Evolutionary conservation across 2,329 filamentous ascomycete species (phyloP), one percentile per base, ranked within the genome.

Genomic region (Pseudovirgaria hyperparasitica): DNA sequence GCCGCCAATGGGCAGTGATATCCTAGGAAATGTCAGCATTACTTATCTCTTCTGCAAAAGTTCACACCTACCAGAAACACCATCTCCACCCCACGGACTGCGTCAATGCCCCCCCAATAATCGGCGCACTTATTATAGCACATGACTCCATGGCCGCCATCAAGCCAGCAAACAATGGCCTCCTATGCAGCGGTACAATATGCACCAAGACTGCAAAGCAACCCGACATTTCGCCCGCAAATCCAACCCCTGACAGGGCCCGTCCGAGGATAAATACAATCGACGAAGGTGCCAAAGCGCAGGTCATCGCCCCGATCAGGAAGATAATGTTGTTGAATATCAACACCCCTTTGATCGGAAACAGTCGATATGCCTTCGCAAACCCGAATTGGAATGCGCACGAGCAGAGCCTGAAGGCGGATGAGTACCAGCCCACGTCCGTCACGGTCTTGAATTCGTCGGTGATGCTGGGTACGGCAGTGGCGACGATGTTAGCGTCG

Each of bases 301-400:
- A 72, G n/a, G 74, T 43, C 5, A 65, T 36, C 1, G 66, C 70
- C 2, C 70, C 70, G 5, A 70, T 11, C 39, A 72, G 67, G 34
- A 75, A 74, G 21, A 70, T 29, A 19, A 46, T 36, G 8, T 63
- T 47, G 2, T 54, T 45, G 6, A 38, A 25, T 5, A 63, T 31
- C 34, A 52, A 62, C 4, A 54, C 41, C 29, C 34, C 46, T 31
- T 63, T 65, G 2, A 56, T 37, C 2, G 42, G 34, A 31, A 59
- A 62, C 35, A 55, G 63, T 13, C 54, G 58, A 39, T 23, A 23
- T 13, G 14, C 8, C 12, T 23, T 23, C 7, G 10, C 22, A 13
- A n/a, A 23, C 7, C 8, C 8, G 22, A 23, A 13, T 13, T 23
- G 22, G 22, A 23, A 32, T 11, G 26, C 30, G 13, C 30, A 29